phyloP scores from a whole-genome alignment of 768 basidiomycete genomes.

The Grammothele lineata region DNA sequence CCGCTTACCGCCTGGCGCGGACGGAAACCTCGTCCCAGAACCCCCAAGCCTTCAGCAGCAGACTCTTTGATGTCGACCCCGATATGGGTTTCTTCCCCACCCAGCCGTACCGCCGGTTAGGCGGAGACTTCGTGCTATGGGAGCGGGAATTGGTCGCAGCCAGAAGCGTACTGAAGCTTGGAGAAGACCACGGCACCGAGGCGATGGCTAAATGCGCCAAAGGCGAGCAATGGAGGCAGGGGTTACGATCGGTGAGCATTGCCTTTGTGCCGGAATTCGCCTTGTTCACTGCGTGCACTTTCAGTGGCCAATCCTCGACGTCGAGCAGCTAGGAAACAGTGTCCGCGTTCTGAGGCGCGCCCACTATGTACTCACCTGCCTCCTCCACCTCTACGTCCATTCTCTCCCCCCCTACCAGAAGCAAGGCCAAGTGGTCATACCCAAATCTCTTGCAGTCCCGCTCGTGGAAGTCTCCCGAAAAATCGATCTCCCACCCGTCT shows the following conservation, averaged over 20 bases:
- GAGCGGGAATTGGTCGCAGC: conserved; percentile 61
- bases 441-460: conserved; percentile 73
- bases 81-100: conserved; percentile 84
- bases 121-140: conserved; percentile 58
- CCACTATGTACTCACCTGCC: conserved; percentile 85
- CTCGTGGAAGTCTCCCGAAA: conserved; percentile 69
- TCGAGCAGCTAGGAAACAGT: conserved; percentile 46
- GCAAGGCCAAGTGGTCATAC: conserved; percentile 51
- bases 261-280: too few relatives aligned
- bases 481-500: conserved; percentile 85
- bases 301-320: conserved; percentile 72
- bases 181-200: conserved; percentile 49
- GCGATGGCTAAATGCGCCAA: conserved; percentile 43
- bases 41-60: conserved; percentile 11
- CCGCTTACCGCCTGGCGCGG: neutral
- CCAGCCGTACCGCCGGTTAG: conserved; percentile 53
- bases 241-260: conserved; percentile 30
- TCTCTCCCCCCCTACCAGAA: conserved; percentile 49
- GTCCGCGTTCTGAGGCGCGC: conserved; percentile 72
- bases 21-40: neutral
- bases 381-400: conserved; percentile 89
- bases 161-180: conserved; percentile 48
- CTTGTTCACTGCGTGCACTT: neutral
- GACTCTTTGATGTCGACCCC: conserved; percentile 49
- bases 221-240: conserved; percentile 66